Conservation (phyloP, 768 basidiomycete genomes). For the Megacollybia marginata region DNA sequence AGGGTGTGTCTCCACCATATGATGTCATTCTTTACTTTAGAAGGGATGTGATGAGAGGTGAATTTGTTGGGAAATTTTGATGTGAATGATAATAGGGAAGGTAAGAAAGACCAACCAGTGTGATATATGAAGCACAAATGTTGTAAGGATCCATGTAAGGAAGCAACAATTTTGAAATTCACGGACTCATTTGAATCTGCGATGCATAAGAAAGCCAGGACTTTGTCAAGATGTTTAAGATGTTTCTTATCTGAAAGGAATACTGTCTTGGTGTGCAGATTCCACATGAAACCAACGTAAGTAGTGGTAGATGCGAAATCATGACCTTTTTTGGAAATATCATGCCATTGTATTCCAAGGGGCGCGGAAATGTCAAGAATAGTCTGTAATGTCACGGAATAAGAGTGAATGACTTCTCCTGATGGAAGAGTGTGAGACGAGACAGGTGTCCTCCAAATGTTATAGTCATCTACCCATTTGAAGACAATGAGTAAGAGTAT, state of each 20-base stretch:
- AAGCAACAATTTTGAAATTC: not conserved
- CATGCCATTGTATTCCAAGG: too few relatives aligned
- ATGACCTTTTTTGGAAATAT: too few relatives aligned
- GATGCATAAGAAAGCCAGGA: not conserved
- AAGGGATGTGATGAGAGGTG: constrained; percentile 1
- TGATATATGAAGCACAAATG: constrained; percentile 4
- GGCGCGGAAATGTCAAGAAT: too few relatives aligned
- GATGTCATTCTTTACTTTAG: not conserved
- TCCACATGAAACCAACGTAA: not conserved
- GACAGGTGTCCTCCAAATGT: too few relatives aligned
- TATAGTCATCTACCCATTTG: too few relatives aligned
- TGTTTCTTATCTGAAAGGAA: not conserved
- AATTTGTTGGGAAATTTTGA: not conserved
- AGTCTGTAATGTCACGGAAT: too few relatives aligned
- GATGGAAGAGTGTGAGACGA: too few relatives aligned
- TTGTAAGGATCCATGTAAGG: not conserved
- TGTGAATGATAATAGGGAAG: too few relatives aligned
- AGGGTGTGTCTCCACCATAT: not conserved
- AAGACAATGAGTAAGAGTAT: too few relatives aligned
- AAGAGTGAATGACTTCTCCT: too few relatives aligned
- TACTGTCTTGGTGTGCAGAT: not conserved
- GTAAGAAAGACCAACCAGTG: not conserved
- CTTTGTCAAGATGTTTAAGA: not conserved
- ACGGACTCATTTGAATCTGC: not conserved
- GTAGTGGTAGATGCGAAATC: too few relatives aligned